Conservation (phyloP, 2,329 filamentous ascomycete genomes). For the Trichoderma semiorbis region DNA sequence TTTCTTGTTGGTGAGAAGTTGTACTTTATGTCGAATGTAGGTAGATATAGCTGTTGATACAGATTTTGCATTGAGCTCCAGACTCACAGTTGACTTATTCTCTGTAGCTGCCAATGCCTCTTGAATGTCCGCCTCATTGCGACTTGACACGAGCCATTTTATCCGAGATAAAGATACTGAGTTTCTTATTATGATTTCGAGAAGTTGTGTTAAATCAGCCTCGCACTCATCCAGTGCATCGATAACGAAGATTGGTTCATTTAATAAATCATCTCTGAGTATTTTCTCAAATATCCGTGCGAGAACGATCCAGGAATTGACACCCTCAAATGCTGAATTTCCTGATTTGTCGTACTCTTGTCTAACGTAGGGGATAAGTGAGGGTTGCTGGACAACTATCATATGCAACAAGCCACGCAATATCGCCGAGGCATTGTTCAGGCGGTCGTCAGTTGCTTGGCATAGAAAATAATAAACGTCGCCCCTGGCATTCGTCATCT, state of each 20-base stretch:
- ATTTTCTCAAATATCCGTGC: not conserved
- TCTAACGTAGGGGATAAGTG: not conserved
- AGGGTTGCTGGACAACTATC: not conserved
- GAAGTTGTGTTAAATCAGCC: not conserved
- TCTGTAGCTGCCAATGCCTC: not conserved
- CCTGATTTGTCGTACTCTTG: not conserved
- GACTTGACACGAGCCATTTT: not conserved
- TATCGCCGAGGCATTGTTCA: not conserved
- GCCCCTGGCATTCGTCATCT: accelerated
- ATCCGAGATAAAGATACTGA: not conserved
- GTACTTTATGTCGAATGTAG: not conserved
- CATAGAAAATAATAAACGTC: not conserved
- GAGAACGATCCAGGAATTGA: not conserved
- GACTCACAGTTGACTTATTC: not conserved
- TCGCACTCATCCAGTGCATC: not conserved
- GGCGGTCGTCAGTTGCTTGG: not conserved
- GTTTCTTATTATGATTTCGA: not conserved
- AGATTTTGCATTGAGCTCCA: not conserved
- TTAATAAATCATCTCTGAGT: not conserved
- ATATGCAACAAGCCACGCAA: not conserved
- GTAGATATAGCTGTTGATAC: not conserved
- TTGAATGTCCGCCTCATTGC: not conserved
- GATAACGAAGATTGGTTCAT: not conserved
- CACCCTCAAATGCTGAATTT: not conserved
- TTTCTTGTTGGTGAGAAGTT: not conserved